Base-by-base conservation (phyloP, 768 basidiomycete species). In the Kondoa malvinella region DNA sequence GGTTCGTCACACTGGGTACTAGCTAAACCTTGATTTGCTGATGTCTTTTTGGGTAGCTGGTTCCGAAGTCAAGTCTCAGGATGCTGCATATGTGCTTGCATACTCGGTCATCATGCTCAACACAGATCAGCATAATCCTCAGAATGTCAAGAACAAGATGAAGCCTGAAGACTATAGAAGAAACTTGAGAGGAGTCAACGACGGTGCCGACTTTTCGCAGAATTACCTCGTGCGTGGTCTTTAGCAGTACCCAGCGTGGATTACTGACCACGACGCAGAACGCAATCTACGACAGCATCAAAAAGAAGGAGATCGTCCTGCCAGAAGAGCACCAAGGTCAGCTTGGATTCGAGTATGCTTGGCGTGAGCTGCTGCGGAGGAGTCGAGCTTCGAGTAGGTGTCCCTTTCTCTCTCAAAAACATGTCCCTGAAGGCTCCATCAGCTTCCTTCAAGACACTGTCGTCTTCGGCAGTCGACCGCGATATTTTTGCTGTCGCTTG, bases 31-130 rank as follows among this genome's bases (percentile, higher is more conserved):
- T 21, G 29, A 4, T 25, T 3, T 26, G 4, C 27, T 27, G 4
- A 15, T n/a, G n/a, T n/a, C n/a, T n/a, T n/a, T n/a, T n/a, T n/a
- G n/a, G n/a, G n/a, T n/a, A n/a, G 29, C 26, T 62, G 30, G 69
- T 92, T 91, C 83, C 68, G 92, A 92, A 76, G 86, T 97, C 71
- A 89, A 87, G 75, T 86, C 81, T 67, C 85, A 90, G 78, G 95
- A 97, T 75, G 89, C 94, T 2, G 88, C 89, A 25, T 92, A 95
- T 77, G 88, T 99, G 4, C 79, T 99, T 29, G 84, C 94, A 0
- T 99, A 86, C 77, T 96, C 95, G 0, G 86, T 99, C 69, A 96
- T 99, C 77, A 83, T 99, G 91, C 83, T 99, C 63, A 99, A 99
- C 78, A 99, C 95, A 4, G 95, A 99, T 78, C 84, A 85, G 33